Percentiles rank a stretch among this genome's conserved stretches.
Evolutionary conservation across 2,329 filamentous ascomycete genomes (phyloP).

Genomic region (Colletotrichum orchidophilum): DNA sequence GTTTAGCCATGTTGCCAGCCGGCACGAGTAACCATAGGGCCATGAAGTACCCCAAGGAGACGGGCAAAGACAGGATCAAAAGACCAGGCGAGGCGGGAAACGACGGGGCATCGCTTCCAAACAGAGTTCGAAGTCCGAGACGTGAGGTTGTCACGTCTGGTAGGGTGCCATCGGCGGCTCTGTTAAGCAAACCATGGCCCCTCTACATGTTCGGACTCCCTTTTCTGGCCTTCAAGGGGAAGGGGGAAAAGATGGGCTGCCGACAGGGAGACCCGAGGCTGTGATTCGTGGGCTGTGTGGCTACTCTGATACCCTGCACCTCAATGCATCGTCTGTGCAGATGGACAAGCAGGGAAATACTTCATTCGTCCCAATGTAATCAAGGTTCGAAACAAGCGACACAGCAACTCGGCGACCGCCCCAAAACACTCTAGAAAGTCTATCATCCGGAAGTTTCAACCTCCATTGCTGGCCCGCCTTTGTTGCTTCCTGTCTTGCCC

Average conservation of each 20-base stretch:
- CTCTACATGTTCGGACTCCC: slow-evolving; percentile 13
- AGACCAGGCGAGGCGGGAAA: neutral
- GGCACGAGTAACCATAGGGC: neutral
- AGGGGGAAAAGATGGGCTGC: neutral
- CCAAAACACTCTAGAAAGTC: slow-evolving; percentile 33
- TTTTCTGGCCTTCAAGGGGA: neutral
- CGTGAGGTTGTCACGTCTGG: slow-evolving; percentile 17
- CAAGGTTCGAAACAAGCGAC: slow-evolving; percentile 32
- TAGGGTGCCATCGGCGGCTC: slow-evolving; percentile 5
- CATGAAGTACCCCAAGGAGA: neutral
- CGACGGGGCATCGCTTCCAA: neutral
- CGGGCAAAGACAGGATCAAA: neutral
- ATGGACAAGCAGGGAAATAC: slow-evolving; percentile 27
- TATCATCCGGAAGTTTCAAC: slow-evolving; percentile 27
- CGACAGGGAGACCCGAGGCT: neutral
- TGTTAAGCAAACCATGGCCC: neutral
- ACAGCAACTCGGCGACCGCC: slow-evolving; percentile 20
- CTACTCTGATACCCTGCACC: slow-evolving; percentile 15
- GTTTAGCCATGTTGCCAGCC: neutral
- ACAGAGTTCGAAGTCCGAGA: slow-evolving; percentile 25
- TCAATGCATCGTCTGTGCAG: slow-evolving; percentile 31
- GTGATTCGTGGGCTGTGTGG: slow-evolving; percentile 8
- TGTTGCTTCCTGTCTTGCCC: neutral
- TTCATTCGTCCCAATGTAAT: slow-evolving; percentile 17
- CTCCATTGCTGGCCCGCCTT: neutral